Evolutionary conservation across 768 basidiomycete species (phyloP).

Genomic region (Crassisporium funariophilum): DNA sequence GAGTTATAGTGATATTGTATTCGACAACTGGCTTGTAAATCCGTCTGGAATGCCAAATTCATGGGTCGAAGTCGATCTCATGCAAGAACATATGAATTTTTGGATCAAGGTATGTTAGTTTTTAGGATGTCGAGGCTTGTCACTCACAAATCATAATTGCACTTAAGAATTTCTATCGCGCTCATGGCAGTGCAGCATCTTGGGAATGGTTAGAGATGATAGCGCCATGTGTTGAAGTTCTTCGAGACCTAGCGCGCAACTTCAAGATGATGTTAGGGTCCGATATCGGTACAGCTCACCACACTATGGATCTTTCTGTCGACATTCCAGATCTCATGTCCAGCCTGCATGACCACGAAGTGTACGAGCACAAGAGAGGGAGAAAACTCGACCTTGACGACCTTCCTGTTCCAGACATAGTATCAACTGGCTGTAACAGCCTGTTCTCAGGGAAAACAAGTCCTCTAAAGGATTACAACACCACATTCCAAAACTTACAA

Average conservation of each 20-base stretch:
- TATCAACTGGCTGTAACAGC: conserved; percentile 8
- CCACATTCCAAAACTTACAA: conserved; percentile 2
- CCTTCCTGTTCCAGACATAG: conserved; percentile 10
- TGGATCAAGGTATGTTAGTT: conserved; percentile 31
- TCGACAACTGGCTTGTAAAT: conserved; percentile 38
- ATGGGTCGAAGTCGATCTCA: conserved; percentile 31
- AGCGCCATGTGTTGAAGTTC: conserved; percentile 23
- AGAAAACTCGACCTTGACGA: conserved; percentile 20
- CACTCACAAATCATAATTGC: neutral
- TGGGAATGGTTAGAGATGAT: conserved; percentile 32
- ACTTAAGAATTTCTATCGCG: conserved; percentile 23
- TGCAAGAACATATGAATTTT: conserved; percentile 38
- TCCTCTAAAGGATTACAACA: conserved; percentile 11
- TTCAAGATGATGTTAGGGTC: conserved; percentile 21
- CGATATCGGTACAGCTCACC: conserved; percentile 22
- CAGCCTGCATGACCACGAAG: conserved; percentile 23
- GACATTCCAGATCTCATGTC: conserved; percentile 25
- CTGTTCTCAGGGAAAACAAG: neutral
- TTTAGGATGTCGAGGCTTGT: neutral
- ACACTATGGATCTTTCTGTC: conserved; percentile 14
- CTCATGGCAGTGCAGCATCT: conserved; percentile 22
- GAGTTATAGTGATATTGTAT: conserved; percentile 18
- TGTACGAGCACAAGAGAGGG: conserved; percentile 18
- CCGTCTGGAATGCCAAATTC: conserved; percentile 27
- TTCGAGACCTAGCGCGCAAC: conserved; percentile 18